Evolutionary conservation across 805 yeast genomes (phyloP).

Genomic region (Barnettozyma botsteinii): DNA sequence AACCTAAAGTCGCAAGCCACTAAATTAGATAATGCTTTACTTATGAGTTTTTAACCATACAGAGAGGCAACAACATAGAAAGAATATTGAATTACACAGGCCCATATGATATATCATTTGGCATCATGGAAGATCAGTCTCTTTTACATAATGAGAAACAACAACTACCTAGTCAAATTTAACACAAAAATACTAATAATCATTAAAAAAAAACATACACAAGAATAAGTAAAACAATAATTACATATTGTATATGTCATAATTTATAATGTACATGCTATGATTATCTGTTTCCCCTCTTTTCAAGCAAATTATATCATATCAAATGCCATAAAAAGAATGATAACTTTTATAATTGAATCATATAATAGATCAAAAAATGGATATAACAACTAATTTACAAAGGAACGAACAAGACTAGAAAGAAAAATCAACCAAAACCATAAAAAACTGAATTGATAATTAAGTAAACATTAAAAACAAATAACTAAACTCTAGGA

Average conservation of each 20-base stretch:
- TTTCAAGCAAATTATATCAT: no score
- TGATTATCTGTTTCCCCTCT: background rate
- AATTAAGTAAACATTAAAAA: background rate
- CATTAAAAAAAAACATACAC: background rate
- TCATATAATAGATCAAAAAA: background rate
- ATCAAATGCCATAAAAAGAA: background rate
- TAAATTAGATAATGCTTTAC: no score
- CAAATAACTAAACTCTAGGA: background rate
- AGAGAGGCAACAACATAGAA: no score
- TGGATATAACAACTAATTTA: slow-evolving; percentile 9
- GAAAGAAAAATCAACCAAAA: background rate
- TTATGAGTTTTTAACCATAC: no score
- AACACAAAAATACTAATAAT: background rate
- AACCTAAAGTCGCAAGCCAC: no score
- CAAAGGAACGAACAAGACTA: slow-evolving; percentile 1
- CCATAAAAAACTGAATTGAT: background rate
- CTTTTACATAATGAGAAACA: no score
- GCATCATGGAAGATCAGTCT: no score
- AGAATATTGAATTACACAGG: no score
- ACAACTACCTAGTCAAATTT: no score
- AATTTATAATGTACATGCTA: background rate
- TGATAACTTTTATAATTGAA: no score
- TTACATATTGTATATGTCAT: background rate
- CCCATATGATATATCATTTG: no score
- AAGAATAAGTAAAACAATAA: no score